A percentile compares a stretch with the other conserved stretches of the same genome.
Conservation (phyloP, 768 basidiomycete genomes). For the Mrakia frigida region DNA sequence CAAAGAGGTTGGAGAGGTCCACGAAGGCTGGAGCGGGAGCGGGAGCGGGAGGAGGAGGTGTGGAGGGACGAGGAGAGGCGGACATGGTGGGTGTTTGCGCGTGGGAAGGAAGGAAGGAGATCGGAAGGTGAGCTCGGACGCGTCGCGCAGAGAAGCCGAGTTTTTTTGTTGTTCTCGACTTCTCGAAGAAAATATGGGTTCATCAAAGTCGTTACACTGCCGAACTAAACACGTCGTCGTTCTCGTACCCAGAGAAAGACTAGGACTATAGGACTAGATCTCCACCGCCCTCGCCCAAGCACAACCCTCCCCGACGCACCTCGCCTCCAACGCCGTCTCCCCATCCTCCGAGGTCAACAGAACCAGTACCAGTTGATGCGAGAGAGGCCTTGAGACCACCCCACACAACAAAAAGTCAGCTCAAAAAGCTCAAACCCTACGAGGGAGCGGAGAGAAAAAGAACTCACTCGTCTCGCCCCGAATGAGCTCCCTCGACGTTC, state of each 20-base stretch:
- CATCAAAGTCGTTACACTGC: too few relatives aligned
- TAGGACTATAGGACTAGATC: not conserved
- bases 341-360: not conserved
- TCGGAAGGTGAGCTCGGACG: not conserved
- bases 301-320: not conserved
- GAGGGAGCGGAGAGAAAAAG: not conserved
- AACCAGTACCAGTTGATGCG: not conserved
- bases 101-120: not conserved
- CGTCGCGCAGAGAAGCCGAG: not conserved
- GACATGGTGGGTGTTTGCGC: not conserved
- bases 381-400: not conserved
- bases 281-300: slow-evolving; percentile 4
- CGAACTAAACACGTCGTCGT: too few relatives aligned
- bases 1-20: slow-evolving; percentile 39
- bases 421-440: not conserved
- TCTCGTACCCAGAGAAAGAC: too few relatives aligned
- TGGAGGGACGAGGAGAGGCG: not conserved
- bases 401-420: not conserved
- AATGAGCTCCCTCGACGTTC: not conserved
- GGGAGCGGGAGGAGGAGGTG: not conserved
- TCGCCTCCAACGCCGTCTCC: not conserved
- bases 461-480: not conserved
- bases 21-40: not conserved
- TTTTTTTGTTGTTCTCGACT: not conserved
- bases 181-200: too few relatives aligned